Evolutionary conservation across 2,329 filamentous ascomycete species (phyloP), one percentile per base, ranked within the genome.

Genomic region (Botrytis deweyae): DNA sequence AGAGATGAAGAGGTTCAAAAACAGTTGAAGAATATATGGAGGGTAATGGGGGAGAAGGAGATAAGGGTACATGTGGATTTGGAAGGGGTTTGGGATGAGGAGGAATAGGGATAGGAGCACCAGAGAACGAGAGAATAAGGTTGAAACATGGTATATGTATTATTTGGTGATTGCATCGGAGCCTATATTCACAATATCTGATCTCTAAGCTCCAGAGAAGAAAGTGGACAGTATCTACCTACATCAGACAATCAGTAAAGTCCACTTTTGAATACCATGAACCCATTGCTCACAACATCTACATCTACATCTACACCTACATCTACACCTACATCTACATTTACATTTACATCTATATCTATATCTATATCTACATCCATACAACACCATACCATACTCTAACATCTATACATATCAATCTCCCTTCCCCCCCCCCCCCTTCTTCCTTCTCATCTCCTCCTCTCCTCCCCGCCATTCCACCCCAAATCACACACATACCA

Each of bases 11-110:
- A 69, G 22, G 4, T 69, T 1, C 9, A 44, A 0, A 22, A 20
- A 40, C 59, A 73, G 4, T 77, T 89, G 74, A 84, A 82, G 70
- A 84, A 84, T 69, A 80, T 90, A 25, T 88, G 87, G 79, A 84
- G 86, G 75, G 84, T 89, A 10, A 83, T 91, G 79, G 83, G 84
- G 22, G 89, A 91, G 81, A 90, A 90, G 81, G 89, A 89, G 77
- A 75, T 91, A 75, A 84, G 90, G 74, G 80, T 91, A 38, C 87
- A 88, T 81, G 82, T 88, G 70, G 85, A 89, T 78, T 79, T 89
- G 44, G 85, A 87, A 75, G 83, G 85, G 33, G n/a, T 52, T 16
- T 74, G 68, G 68, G 72, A 74, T 58, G 49, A 38, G 3, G 36
- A 58, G 49, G 66, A 40, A 18, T 55, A 38, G 29, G 22, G 36